Evolutionary conservation across 192 early-diverging fungal species (phyloP), one percentile per base, ranked within the genome.

Genomic region (Coemansia javaensis): DNA sequence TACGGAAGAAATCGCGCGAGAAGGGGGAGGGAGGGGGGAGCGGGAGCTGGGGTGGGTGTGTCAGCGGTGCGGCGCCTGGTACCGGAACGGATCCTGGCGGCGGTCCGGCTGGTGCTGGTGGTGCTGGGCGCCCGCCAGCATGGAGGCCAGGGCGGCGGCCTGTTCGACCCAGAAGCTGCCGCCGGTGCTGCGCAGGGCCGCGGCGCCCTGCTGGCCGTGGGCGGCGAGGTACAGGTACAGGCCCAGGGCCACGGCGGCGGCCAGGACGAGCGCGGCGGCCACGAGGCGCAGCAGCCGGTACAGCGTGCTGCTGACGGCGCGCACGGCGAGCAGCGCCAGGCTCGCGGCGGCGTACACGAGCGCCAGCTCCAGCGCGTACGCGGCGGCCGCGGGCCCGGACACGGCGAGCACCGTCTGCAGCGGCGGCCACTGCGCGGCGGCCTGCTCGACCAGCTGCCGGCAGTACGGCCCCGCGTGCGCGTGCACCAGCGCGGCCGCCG

Each of bases 251-350:
- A 73, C 49, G 5, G 37, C 50, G 24, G 44, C 13, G 1, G 49
- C 32, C 3, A 73, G 30, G 11, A 62, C 32, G 7, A 42, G 16
- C 13, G 66, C 25, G 8, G 18, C n/a, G 13, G 66, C 30, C 14
- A 47, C 17, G 15, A 66, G 23, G 1, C 58, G 53, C 33, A 73
- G 11, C 10, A 73, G 38, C 12, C 69, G 53, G 35, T 57, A 73
- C 6, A 73, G 53, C 36, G 69, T 73, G 49, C 44, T 47, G 63
- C 63, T 57, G n/a, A 73, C 47, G 25, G 54, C 36, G 10, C 57
- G 45, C n/a, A 62, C 38, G 9, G 44, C 37, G 14, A 37, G 40
- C n/a, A 57, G 14, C 5, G 31, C 35, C 18, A 62, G 25, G 6
- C 42, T 45, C 7, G 49, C 40, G 5, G 40, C 32, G 3, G 54